These are phyloP conservation scores for Hypericum perforatum DNA, from an alignment of 345 rosid species.

Conservation along the genomic window DNA sequence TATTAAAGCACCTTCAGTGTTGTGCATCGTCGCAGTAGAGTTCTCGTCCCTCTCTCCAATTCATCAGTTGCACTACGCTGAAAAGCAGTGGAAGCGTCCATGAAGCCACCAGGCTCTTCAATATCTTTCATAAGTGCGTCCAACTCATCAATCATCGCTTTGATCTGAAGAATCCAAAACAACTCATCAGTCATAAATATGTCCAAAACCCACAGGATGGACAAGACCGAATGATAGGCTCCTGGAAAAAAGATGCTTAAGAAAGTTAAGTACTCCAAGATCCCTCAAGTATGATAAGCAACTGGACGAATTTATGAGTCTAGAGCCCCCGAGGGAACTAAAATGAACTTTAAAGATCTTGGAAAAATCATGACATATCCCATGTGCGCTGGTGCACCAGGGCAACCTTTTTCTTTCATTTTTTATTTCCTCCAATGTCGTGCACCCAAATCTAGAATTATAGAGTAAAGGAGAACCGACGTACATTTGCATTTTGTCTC, in stretches of 20 bases:
- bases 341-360: no score
- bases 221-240: no score
- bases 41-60: constrained; percentile 53
- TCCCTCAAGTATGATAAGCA: no score
- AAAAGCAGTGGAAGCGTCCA: constrained; percentile 61
- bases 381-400: no score
- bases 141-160: constrained; percentile 70
- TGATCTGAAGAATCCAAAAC: constrained; percentile 35
- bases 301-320: no score
- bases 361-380: no score
- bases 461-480: constrained; percentile 3
- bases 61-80: constrained; percentile 52
- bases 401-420: no score
- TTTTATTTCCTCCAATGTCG: background rate
- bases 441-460: background rate
- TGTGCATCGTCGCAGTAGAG: constrained; percentile 52
- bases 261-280: no score
- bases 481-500: constrained; percentile 72
- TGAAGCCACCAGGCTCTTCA: constrained; percentile 70
- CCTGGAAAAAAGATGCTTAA: background rate
- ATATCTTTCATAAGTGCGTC: constrained; percentile 63
- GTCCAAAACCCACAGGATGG: no score
- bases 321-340: no score
- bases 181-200: no score
- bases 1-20: constrained; percentile 47